Evolutionary conservation across 371 early-diverging fungal species (phyloP).

Genomic region (Mucor plumbeus): DNA sequence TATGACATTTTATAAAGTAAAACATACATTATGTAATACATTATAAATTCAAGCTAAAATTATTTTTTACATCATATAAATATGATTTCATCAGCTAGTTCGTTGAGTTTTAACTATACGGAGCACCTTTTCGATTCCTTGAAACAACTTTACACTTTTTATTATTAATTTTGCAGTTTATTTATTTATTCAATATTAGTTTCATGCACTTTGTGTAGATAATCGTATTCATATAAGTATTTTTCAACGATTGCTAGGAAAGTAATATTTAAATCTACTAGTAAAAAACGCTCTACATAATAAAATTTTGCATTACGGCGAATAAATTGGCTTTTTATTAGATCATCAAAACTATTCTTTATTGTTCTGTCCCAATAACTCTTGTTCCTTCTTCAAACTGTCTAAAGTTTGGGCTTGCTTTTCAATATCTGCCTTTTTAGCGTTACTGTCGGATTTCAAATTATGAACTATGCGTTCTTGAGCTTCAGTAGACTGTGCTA

Average conservation of each 20-base stretch:
- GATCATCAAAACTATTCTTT: background rate
- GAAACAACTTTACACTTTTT: too few relatives aligned
- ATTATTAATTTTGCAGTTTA: too few relatives aligned
- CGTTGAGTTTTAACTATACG: background rate
- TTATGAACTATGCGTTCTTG: slow-evolving; percentile 7
- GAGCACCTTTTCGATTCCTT: too few relatives aligned
- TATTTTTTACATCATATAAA: background rate
- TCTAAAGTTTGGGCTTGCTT: background rate
- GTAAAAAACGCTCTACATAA: too few relatives aligned
- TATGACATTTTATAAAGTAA: background rate
- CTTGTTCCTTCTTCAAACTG: slow-evolving; percentile 12
- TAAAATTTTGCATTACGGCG: too few relatives aligned
- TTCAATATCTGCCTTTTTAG: background rate
- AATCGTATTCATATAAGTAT: too few relatives aligned
- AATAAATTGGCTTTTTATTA: too few relatives aligned
- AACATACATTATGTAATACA: background rate
- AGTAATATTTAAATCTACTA: too few relatives aligned
- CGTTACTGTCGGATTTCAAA: slow-evolving; percentile 6
- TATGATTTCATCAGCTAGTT: background rate
- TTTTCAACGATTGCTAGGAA: too few relatives aligned
- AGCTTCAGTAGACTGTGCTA: slow-evolving; percentile 1
- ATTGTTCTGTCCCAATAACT: background rate
- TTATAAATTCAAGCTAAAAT: background rate
- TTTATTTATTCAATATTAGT: too few relatives aligned
- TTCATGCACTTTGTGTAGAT: too few relatives aligned